A percentile compares a stretch with the other conserved stretches of the same genome.
Evolutionary conservation across 768 basidiomycete genomes (phyloP).

Genomic region (Amanita inopinata): DNA sequence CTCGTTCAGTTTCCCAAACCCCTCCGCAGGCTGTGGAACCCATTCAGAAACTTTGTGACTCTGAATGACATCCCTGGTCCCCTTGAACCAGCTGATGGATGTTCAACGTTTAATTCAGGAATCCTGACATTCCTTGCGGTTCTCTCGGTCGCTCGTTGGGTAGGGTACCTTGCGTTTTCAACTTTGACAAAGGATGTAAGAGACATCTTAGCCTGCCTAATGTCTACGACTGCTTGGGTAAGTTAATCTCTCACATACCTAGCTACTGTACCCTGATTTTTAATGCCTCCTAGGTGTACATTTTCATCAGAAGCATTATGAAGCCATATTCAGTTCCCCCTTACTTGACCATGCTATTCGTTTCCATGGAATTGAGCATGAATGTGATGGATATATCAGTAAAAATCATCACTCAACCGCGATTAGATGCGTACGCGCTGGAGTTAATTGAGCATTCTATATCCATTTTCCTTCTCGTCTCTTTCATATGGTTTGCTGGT

Average conservation of each 20-base stretch:
- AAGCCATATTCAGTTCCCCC: slow-evolving; percentile 41
- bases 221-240: slow-evolving; percentile 42
- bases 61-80: slow-evolving; percentile 40
- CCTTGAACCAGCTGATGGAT: slow-evolving; percentile 18
- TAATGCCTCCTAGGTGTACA: slow-evolving; percentile 29
- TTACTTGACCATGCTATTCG: slow-evolving; percentile 38
- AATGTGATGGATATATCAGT: slow-evolving; percentile 7
- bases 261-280: slow-evolving; percentile 7
- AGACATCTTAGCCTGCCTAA: slow-evolving; percentile 18
- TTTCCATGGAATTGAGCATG: slow-evolving; percentile 24
- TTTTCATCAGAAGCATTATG: slow-evolving; percentile 26
- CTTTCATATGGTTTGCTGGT: slow-evolving; percentile 43
- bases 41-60: slow-evolving; percentile 44
- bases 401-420: too few species aligned
- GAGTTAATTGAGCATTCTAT: too few species aligned
- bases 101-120: slow-evolving; percentile 21
- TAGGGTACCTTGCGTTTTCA: slow-evolving; percentile 30
- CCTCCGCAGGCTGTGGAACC: slow-evolving; percentile 21
- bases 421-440: too few species aligned
- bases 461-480: slow-evolving; percentile 24
- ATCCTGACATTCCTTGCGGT: slow-evolving; percentile 27
- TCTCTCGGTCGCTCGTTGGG: slow-evolving; percentile 31
- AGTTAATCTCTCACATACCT: slow-evolving; percentile 14
- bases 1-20: slow-evolving; percentile 19
- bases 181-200: slow-evolving; percentile 17